Base-by-base conservation (phyloP, 1,284 basidiomycete genomes). In the Moesziomyces aphidis region DNA sequence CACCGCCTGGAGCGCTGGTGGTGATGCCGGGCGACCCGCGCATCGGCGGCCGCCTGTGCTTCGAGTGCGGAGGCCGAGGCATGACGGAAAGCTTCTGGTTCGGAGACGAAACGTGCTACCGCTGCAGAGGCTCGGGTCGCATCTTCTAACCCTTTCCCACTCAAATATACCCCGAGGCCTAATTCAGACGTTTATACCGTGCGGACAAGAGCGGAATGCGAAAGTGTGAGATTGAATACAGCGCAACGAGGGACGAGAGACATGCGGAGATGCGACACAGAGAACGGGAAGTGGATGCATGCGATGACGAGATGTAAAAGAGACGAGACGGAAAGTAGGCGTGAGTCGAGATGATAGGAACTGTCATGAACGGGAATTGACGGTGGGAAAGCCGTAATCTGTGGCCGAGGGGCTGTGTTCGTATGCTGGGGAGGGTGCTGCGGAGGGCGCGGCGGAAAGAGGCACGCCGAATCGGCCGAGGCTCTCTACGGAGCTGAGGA, bases 71-170 rank as follows among this genome's bases (percentile, higher is more conserved):
- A 3, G 73, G 73, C 1, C 44, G 61, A 34, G 73, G 73, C 13
- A 26, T 72, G 13, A 61, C 43, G 17, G 73, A 76, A 36, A 76
- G 73, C 52, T 76, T 76, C 50, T 76, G 73, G 73, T 59, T 76
- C 34, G 73, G 73, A 11, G 73, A 76, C 24, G 73, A 76, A 46
- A 72, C 68, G 23, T 76, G 73, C 45, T 62, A 50, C 6, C 57
- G 68, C 7, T 76, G 73, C 31, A 51, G 57, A 23, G 73, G 73
- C 0, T 47, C 47, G 2, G 73, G 73, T 3, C 28, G 73, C 1
- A 53, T 76, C 17, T 68, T 76, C 17, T 72, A 31, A 24, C 42
- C 21, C 19, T n/a, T 15, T 50, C 3, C 28, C 11, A 9, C 4
- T 11, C 10, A 45, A 44, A 31, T 50, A 50, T 45, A 50, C 42